Evolutionary conservation across 75 land plant genomes (phyloP), one percentile per base, ranked within the genome.

Genomic region (Pseudotsuga menziesii): DNA sequence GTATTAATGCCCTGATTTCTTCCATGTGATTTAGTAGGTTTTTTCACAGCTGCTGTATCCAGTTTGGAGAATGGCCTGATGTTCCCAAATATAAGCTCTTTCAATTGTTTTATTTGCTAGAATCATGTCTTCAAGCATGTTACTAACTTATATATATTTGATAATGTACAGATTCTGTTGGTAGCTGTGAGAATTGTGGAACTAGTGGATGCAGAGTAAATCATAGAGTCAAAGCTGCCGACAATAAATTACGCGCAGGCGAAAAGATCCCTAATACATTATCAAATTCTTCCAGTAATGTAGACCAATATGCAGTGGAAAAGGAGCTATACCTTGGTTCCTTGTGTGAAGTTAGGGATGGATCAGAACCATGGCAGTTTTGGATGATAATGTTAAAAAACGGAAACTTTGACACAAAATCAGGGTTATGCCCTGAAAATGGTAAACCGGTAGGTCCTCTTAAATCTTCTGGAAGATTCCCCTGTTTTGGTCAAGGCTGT

Each of bases 271-370:
- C 79, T 3, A 76, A 80, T 4, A 56, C 69, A 14, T 63, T 70
- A n/a, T n/a, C n/a, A 13, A 17, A 16, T 0, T 56, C 74, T 26
- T 81, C 71, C 77, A 57, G 58, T 17, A 57, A 57, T 57, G 58
- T 90, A 17, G 96, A 93, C 67, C 76, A 87, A 5, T 94, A 94
- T 74, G 98, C 93, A 0, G 88, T 79, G 0, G 81, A 91, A 82
- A 94, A 94, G 80, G 98, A 94, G 83, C 64, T 86, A 17, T 94
- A 87, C 62, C 74, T 94, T 64, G 98, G 89, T 56, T 81, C 88
- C 1, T 75, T 87, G 13, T 94, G 98, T 75, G 72, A 90, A 76
- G 89, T 84, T 4, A 22, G 35, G 5, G 14, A 57, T 22, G 19
- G 56, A 13, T 79, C 76, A 54, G 77, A 58, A 0, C 98, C 92